Evolutionary conservation across 768 basidiomycete genomes (phyloP), one percentile per base, ranked within the genome.

Genomic region (Lactarius quietus): DNA sequence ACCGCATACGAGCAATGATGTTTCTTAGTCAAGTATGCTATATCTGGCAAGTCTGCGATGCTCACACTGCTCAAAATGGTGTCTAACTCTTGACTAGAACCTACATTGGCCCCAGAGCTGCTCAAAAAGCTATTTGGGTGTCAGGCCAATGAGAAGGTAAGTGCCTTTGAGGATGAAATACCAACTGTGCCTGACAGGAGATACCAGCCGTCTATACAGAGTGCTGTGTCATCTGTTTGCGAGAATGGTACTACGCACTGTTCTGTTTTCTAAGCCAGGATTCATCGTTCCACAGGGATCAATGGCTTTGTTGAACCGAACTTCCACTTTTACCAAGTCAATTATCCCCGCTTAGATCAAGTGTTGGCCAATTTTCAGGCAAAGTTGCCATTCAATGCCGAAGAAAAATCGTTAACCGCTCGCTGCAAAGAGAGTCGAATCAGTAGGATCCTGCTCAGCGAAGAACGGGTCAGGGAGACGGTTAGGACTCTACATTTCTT

Each of bases 121-220:
- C 71, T 90, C 4, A 76, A 82, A 70, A 81, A 79, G 20, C 73
- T 95, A 0, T 86, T 96, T 65, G 79, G 73, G 2, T 92, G 89
- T 66, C 90, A 93, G 72, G 84, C 89, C 62, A 91, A 95, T 70
- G 92, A 94, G 76, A 93, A 93, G 82, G 89, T 86, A 45, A 23
- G 62, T 41, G 29, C 23, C 26, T 41, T 36, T 29, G 33, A 29
- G 55, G 58, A 45, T 3, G 2, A 18, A 38, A 62, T 15, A 5
- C 1, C 0, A 3, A 14, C 2, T 18, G 17, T 12, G 23, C 23
- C 59, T 43, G 51, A 59, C 26, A 56, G 36, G 45, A 17, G 23
- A 45, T 38, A 70, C 29, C 68, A 90, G 83, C 88, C 89, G 8
- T 92, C 90, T 0, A 88, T 93, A 57, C 91, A 93, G 78, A 83